Conservation (phyloP, 257 asterid genomes). For the Phtheirospermum japonicum region DNA sequence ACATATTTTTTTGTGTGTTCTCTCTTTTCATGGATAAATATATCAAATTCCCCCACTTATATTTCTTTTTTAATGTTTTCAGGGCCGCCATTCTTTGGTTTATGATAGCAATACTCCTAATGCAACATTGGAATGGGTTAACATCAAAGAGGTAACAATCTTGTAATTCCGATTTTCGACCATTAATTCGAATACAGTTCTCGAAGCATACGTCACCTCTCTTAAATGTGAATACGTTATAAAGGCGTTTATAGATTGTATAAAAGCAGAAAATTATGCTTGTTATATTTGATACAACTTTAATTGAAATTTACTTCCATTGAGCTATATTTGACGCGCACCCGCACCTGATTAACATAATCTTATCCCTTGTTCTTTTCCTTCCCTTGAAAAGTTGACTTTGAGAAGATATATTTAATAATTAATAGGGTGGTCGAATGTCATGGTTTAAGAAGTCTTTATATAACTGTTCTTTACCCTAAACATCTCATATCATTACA, state of each 20-base stretch:
- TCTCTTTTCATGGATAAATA: slow-evolving; percentile 17
- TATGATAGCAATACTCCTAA: slow-evolving; percentile 73
- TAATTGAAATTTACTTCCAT: slow-evolving; percentile 15
- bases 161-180: slow-evolving; percentile 15
- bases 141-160: slow-evolving; percentile 75
- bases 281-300: background rate
- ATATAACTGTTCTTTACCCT: slow-evolving; percentile 10
- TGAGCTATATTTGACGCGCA: slow-evolving; percentile 8
- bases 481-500: slow-evolving; percentile 11
- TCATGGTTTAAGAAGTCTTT: slow-evolving; percentile 12
- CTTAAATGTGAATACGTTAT: slow-evolving; percentile 2
- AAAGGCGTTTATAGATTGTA: slow-evolving; percentile 3
- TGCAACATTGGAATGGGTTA: slow-evolving; percentile 80
- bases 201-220: background rate
- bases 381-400: background rate
- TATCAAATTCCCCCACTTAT: background rate
- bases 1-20: background rate
- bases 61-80: slow-evolving; percentile 26
- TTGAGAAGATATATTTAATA: background rate
- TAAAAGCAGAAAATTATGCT: background rate
- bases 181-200: slow-evolving; percentile 9
- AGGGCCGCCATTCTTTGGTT: slow-evolving; percentile 93
- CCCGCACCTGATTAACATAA: slow-evolving; percentile 10
- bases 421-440: slow-evolving; percentile 6
- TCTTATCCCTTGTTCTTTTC: background rate